Evolutionary conservation across 305 asterid genomes (phyloP).

Genomic region (Fraxinus sp.): DNA sequence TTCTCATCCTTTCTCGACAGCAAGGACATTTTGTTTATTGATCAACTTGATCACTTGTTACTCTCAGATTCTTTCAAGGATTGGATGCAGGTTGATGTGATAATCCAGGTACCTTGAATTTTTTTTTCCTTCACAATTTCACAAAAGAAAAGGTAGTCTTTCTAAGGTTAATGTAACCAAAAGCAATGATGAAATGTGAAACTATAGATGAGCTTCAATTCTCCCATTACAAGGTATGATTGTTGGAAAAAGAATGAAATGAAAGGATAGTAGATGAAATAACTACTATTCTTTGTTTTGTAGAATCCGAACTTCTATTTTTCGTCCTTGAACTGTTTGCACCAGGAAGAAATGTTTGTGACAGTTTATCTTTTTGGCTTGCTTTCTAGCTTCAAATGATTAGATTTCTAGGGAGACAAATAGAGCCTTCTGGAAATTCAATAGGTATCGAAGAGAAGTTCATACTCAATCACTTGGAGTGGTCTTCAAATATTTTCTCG

Average conservation of each 20-base stretch:
- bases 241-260: background rate
- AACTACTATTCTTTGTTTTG: background rate
- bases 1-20: conserved; percentile 55
- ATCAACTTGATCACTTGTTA: conserved; percentile 87
- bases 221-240: background rate
- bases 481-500: background rate
- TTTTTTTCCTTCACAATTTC: background rate
- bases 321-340: background rate
- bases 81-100: conserved; percentile 81
- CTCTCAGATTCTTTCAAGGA: conserved; percentile 65
- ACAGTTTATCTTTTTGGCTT: background rate
- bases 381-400: background rate
- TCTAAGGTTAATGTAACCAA: background rate
- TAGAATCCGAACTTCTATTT: background rate
- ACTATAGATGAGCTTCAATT: background rate
- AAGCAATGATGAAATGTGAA: background rate
- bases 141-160: background rate
- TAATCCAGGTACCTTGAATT: conserved; percentile 64
- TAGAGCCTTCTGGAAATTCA: background rate
- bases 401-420: background rate
- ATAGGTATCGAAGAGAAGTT: background rate
- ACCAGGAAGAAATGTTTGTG: background rate
- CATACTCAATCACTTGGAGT: background rate
- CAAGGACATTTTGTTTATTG: conserved; percentile 67
- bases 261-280: background rate